Conservation (phyloP, 208 protist species). For the Acanthamoeba royreba region DNA sequence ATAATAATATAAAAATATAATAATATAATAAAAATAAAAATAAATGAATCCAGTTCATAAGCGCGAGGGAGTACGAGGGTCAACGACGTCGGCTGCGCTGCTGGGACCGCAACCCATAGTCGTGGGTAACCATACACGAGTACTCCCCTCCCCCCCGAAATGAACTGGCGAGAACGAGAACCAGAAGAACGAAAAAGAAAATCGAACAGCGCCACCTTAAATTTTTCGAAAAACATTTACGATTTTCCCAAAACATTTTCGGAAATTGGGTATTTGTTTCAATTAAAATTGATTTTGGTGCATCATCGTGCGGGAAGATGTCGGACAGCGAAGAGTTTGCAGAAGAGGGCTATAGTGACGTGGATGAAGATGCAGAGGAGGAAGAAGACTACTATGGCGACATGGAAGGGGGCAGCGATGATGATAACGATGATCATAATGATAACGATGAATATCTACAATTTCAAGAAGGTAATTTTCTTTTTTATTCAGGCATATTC, state of each 20-base stretch:
- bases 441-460: background rate
- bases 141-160: too few relatives aligned
- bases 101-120: background rate
- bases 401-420: background rate
- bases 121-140: background rate
- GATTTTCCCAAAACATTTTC: too few relatives aligned
- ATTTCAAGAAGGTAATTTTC: background rate
- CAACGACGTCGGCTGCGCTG: background rate
- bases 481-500: too few relatives aligned
- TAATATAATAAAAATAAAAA: background rate
- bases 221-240: too few relatives aligned
- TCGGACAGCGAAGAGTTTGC: background rate
- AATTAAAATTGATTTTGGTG: too few relatives aligned
- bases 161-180: background rate
- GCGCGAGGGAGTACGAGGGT: background rate
- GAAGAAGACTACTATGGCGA: background rate
- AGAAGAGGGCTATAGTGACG: background rate
- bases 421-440: background rate
- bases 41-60: too few relatives aligned
- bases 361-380: background rate
- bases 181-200: too few relatives aligned
- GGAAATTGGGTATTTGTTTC: too few relatives aligned
- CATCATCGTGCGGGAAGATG: too few relatives aligned
- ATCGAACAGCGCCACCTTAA: too few relatives aligned
- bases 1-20: background rate